Base-by-base conservation (phyloP, 73 alveolate species). In the Effrenium voratum region DNA sequence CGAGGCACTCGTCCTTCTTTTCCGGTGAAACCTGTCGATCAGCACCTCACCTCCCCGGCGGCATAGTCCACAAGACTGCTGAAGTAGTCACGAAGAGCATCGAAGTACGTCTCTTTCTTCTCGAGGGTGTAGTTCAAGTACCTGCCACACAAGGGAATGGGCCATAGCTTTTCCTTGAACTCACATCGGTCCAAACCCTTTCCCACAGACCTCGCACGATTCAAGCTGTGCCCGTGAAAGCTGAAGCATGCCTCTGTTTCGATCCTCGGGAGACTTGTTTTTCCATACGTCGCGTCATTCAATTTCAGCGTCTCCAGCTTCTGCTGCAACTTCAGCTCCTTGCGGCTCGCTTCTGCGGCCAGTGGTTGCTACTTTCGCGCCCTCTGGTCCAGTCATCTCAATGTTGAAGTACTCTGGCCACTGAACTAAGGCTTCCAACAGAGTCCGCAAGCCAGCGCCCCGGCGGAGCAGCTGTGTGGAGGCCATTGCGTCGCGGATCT, bases 51-150 rank as follows among this genome's bases (percentile, higher is more conserved):
- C 95, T 87, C 95, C 12, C 95, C 95, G 36, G 95, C 95, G 6
- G 95, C 95, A 38, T 87, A 73, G 95, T 87, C 95, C 40, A 87
- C 95, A 2, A 87, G 95, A 49, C 80, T 44, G 84, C 95, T 87
- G 95, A 87, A 87, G 72, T 87, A 87, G 68, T 66, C 84, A 28
- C 95, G 95, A 45, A 87, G 52, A 3, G 95, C 95, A 66, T 87
- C 95, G 36, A 87, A 87, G 95, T 87, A 87, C 50, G 60, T 83
- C 95, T 87, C 95, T 50, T 87, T 87, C 85, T 85, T 63, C 95
- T 87, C 95, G 38, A 87, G 84, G 38, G 80, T 73, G 70, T 40
- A 43, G 85, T 87, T 87, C 95, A 87, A 40, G 95, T 87, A 87
- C 95, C 95, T 87, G 46, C 24, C 28, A n/a, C n/a, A n/a, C n/a